Conservation (phyloP, 2,329 filamentous ascomycete species). For the Colletotrichum melonis region DNA sequence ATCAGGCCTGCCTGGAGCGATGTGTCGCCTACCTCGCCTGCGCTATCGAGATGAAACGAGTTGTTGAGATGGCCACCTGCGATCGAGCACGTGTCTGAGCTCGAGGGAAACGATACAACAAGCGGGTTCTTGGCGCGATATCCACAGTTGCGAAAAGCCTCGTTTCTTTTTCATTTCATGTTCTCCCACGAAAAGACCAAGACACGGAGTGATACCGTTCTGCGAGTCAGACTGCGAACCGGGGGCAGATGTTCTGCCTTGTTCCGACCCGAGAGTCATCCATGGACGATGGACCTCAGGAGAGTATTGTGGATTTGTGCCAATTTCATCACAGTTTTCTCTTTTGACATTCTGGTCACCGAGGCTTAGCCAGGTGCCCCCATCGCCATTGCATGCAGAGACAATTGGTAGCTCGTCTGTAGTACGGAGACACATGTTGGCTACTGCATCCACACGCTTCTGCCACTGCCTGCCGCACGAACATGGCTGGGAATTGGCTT, state of each 20-base stretch:
- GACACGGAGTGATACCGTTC: not conserved
- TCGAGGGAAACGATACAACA: not conserved
- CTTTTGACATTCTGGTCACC: not conserved
- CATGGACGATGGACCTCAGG: slow-evolving; percentile 1
- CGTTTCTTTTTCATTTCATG: not conserved
- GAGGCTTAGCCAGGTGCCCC: not conserved
- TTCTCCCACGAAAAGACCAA: not conserved
- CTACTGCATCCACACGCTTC: not conserved
- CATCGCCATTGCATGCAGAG: not conserved
- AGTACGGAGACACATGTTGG: not conserved
- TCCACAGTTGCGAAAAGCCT: not conserved
- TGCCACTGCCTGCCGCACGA: not conserved
- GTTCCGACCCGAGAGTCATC: not conserved
- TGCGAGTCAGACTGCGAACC: slow-evolving; percentile 14
- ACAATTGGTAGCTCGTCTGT: not conserved
- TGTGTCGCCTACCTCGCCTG: not conserved
- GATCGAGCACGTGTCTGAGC: slow-evolving; percentile 9
- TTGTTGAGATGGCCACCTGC: not conserved
- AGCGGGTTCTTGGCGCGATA: not conserved
- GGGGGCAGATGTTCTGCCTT: slow-evolving; percentile 18
- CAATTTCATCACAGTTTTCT: not conserved
- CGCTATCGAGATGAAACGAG: not conserved
- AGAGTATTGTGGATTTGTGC: slow-evolving; percentile 10
- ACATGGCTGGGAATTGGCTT: not conserved
- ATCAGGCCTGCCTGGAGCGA: not conserved